Evolutionary conservation across 306 rosid genomes (phyloP).

Genomic region (Oxytropis ochrocephala): DNA sequence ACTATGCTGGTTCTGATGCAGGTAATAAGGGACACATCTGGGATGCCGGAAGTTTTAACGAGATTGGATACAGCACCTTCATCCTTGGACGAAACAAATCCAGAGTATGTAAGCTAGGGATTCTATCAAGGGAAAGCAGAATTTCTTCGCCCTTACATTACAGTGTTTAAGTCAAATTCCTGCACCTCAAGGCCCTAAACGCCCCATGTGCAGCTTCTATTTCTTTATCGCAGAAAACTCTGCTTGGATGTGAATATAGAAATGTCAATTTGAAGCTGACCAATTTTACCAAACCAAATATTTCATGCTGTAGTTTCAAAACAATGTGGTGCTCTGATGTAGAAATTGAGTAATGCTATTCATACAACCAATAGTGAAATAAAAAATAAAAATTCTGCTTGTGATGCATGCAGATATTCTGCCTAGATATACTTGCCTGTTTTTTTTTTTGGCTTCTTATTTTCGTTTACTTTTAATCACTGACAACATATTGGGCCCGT

Average conservation of each 20-base stretch:
- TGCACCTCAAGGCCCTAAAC: background rate
- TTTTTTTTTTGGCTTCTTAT: background rate
- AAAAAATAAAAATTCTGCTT: background rate
- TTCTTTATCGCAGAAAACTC: background rate
- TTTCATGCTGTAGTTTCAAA: conserved; percentile 10
- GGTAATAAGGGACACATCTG: conserved; percentile 80
- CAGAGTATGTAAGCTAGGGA: conserved; percentile 75
- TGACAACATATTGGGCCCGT: too few species aligned
- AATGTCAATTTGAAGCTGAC: conserved; percentile 21
- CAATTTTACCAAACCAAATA: conserved; percentile 21
- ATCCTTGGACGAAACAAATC: conserved; percentile 42
- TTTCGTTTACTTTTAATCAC: background rate
- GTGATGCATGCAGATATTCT: background rate
- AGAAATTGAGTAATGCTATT: conserved; percentile 10
- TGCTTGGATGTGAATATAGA: conserved; percentile 6
- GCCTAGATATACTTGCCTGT: background rate
- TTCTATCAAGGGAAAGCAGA: conserved; percentile 8
- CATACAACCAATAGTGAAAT: conserved; percentile 10
- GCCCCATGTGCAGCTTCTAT: background rate
- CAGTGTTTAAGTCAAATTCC: conserved; percentile 10
- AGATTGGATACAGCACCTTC: conserved; percentile 55
- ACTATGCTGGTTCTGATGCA: conserved; percentile 37
- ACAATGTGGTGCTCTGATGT: conserved; percentile 13
- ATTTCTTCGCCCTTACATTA: background rate
- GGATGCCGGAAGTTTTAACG: conserved; percentile 92